phyloP scores from a whole-genome alignment of 2,329 filamentous ascomycete species.

The Nothopassalora personata region DNA sequence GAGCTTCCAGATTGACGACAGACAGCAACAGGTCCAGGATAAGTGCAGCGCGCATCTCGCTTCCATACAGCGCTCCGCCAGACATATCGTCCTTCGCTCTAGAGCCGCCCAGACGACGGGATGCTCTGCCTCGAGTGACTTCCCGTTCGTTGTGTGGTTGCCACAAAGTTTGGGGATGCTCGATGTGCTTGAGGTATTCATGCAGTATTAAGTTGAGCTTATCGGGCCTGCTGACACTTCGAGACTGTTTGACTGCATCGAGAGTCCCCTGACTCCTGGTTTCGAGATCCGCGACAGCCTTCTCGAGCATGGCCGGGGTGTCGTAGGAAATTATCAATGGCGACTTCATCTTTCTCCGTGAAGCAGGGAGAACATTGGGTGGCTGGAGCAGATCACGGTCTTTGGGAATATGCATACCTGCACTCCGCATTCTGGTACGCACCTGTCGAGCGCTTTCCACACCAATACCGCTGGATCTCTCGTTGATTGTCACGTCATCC shows the following conservation, averaged over 20 bases:
- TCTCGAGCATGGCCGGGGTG: slow-evolving; percentile 1
- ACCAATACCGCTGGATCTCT: background rate
- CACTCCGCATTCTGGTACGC: slow-evolving; percentile 3
- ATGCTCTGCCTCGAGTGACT: background rate
- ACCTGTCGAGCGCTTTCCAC: slow-evolving; percentile 1
- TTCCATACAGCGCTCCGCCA: background rate
- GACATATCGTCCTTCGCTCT: background rate
- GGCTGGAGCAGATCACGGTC: background rate
- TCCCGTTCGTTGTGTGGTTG: background rate
- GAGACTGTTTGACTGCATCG: background rate
- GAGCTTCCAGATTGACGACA: slow-evolving; percentile 28
- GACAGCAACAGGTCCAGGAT: slow-evolving; percentile 18
- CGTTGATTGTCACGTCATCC: background rate
- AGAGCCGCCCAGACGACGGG: background rate
- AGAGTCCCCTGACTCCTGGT: background rate
- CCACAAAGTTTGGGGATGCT: slow-evolving; percentile 6
- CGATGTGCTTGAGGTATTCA: background rate
- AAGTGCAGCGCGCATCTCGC: background rate
- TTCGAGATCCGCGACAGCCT: slow-evolving; percentile 4
- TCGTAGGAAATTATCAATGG: slow-evolving; percentile 2
- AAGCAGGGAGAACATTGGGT: background rate
- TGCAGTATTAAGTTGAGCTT: background rate
- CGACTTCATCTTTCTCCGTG: background rate
- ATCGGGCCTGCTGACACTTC: background rate
- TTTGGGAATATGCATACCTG: slow-evolving; percentile 4